Conservation (phyloP, 2,329 filamentous ascomycete genomes). For the Trichoderma sp. region DNA sequence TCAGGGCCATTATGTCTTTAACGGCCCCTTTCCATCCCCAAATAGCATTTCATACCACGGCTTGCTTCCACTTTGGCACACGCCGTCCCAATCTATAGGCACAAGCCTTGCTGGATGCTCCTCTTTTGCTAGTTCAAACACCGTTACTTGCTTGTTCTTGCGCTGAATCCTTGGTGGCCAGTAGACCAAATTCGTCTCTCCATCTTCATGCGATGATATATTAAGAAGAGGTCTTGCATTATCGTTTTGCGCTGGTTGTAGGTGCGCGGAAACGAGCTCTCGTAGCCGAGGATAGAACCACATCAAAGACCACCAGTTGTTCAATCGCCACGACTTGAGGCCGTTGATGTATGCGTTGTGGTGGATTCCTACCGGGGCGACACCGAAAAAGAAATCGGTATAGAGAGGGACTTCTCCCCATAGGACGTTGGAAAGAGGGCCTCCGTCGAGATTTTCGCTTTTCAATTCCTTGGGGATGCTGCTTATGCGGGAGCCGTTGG, state of each 20-base stretch:
- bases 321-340: background rate
- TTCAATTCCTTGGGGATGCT: background rate
- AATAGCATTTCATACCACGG: constrained; percentile 5
- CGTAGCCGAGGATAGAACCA: constrained; percentile 2
- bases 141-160: background rate
- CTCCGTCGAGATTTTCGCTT: background rate
- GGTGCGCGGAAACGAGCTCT: background rate
- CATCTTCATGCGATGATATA: background rate
- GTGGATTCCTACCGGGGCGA: constrained; percentile 6
- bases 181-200: background rate
- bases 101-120: background rate
- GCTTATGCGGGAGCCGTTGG: background rate
- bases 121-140: background rate
- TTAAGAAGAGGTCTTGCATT: background rate
- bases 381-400: background rate
- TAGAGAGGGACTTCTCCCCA: constrained; percentile 5
- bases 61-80: background rate
- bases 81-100: background rate
- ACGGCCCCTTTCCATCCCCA: background rate
- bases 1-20: background rate
- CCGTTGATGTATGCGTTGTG: constrained; percentile 12
- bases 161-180: background rate
- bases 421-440: background rate
- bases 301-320: background rate
- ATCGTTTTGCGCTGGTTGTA: background rate